Evolutionary conservation across 306 rosid species (phyloP).

Genomic region (Dalbergia oliveri): DNA sequence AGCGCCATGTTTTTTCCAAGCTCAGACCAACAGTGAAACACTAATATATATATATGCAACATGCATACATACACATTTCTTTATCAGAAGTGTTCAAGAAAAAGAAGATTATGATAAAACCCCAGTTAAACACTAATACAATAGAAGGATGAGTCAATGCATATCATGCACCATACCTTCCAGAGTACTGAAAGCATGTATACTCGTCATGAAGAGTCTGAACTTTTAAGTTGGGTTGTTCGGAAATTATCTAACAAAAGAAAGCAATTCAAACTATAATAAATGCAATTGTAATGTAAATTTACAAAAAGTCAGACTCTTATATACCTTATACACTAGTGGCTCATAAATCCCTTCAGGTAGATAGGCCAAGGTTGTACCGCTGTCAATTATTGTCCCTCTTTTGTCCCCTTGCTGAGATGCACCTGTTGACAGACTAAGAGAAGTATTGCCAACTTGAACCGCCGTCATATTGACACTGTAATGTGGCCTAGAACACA

Average conservation of each 20-base stretch:
- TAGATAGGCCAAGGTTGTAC: constrained; percentile 99
- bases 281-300: constrained; percentile 31
- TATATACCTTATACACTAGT: constrained; percentile 71
- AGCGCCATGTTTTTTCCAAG: background rate
- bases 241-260: constrained; percentile 71
- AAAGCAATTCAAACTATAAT: constrained; percentile 44
- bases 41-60: background rate
- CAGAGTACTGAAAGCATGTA: constrained; percentile 87
- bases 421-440: constrained; percentile 68
- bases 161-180: constrained; percentile 64
- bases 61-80: constrained; percentile 31
- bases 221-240: constrained; percentile 77
- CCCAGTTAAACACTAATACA: background rate
- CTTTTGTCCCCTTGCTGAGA: constrained; percentile 71
- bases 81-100: constrained; percentile 27
- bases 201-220: constrained; percentile 86
- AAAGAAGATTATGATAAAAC: constrained; percentile 24
- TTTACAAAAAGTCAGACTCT: constrained; percentile 22
- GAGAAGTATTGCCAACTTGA: constrained; percentile 76
- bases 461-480: constrained; percentile 92
- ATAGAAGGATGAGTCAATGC: constrained; percentile 21
- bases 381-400: constrained; percentile 97
- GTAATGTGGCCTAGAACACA: constrained; percentile 81
- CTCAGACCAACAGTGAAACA: background rate
- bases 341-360: constrained; percentile 87